phyloP scores from a whole-genome alignment of 2,329 filamentous ascomycete species.

The Aureobasidium uvarum region DNA sequence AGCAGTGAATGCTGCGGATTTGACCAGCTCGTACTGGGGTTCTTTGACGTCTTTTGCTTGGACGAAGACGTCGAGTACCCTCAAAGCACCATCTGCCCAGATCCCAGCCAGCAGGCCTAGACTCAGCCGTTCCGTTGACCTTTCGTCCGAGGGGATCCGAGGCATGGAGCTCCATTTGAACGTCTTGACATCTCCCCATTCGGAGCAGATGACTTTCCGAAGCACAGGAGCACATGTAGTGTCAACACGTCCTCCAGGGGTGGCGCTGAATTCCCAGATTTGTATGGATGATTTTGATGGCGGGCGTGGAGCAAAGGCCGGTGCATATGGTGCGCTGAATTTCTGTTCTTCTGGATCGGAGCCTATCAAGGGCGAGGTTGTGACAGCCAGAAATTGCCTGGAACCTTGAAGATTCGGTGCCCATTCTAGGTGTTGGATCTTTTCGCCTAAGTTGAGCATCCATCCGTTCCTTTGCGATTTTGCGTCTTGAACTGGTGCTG shows the following conservation, averaged over 20 bases:
- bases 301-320: constrained; percentile 53
- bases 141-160: constrained; percentile 36
- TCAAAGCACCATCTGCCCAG: constrained; percentile 58
- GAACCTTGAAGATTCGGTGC: constrained; percentile 42
- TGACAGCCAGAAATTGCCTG: constrained; percentile 58
- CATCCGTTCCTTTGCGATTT: constrained; percentile 47
- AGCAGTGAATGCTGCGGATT: constrained; percentile 51
- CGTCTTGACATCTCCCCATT: constrained; percentile 56
- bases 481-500: constrained; percentile 32
- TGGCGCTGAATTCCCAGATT: constrained; percentile 56
- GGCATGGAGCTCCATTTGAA: constrained; percentile 58
- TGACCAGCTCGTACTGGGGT: constrained; percentile 43
- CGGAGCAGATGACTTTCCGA: constrained; percentile 53
- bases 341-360: constrained; percentile 40
- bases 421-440: constrained; percentile 53
- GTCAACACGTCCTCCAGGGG: constrained; percentile 45
- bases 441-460: constrained; percentile 57
- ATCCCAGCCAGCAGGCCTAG: constrained; percentile 57
- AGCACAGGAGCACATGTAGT: constrained; percentile 47
- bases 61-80: constrained; percentile 53
- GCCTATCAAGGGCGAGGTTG: constrained; percentile 34
- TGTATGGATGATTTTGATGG: constrained; percentile 54
- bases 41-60: constrained; percentile 29
- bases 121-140: constrained; percentile 36
- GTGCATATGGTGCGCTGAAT: constrained; percentile 40